phyloP scores from a whole-genome alignment of 176 grass and related monocot species.

The Miscanthus lutarioriparius region DNA sequence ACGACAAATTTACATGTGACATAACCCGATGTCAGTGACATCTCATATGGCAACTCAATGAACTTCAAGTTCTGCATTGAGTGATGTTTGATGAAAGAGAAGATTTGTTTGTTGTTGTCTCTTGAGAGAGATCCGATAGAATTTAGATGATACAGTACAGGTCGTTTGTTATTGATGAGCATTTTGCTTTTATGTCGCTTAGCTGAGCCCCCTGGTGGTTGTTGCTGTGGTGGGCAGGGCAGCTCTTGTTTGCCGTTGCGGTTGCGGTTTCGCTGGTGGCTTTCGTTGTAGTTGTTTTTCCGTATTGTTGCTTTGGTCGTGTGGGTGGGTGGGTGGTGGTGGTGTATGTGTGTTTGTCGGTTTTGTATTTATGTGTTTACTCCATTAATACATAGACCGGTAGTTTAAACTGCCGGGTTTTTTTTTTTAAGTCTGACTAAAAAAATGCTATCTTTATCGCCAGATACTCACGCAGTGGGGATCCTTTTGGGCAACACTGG shows the following conservation, averaged over 20 bases:
- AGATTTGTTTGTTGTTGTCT: background rate
- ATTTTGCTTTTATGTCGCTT: background rate
- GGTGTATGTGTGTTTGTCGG: background rate
- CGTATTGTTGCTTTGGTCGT: background rate
- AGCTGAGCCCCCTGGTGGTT: background rate
- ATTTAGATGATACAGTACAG: background rate
- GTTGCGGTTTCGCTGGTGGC: background rate
- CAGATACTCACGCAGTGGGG: constrained; percentile 66
- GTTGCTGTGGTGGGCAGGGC: background rate
- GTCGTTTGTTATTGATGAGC: background rate
- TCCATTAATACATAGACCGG: background rate
- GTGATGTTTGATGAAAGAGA: constrained; percentile 8
- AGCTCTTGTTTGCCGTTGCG: background rate
- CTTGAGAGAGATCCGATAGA: background rate
- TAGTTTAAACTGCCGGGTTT: background rate
- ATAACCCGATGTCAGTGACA: background rate
- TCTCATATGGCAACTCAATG: background rate
- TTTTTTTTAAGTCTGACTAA: too few relatives aligned
- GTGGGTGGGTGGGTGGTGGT: background rate
- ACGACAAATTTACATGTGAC: background rate
- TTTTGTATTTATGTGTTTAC: background rate
- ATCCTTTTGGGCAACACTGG: constrained; percentile 78
- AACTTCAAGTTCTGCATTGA: background rate
- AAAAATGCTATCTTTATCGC: constrained; percentile 13
- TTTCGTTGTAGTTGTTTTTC: background rate